Conservation (phyloP, 768 basidiomycete genomes). For the Ephemerocybe angulata region DNA sequence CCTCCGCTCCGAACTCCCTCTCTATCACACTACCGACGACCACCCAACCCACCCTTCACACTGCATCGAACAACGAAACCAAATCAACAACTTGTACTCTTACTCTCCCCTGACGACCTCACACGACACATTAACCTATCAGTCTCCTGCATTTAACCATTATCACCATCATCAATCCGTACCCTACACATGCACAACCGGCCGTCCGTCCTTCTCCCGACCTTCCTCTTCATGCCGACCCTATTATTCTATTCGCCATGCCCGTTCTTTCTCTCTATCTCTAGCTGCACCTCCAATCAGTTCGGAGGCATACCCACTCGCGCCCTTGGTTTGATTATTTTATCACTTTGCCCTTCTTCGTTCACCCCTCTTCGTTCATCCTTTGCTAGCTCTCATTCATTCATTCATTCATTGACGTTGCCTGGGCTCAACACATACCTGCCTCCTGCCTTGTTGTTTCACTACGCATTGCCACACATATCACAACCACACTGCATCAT, state of each 20-base stretch:
- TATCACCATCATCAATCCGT: too few relatives aligned
- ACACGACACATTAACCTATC: background rate
- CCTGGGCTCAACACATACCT: background rate
- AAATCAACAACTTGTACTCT: background rate
- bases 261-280: background rate
- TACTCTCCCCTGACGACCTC: background rate
- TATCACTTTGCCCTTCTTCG: too few relatives aligned
- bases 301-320: background rate
- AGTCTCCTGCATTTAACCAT: background rate
- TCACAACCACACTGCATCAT: background rate
- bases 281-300: background rate
- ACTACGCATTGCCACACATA: too few relatives aligned
- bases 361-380: too few relatives aligned
- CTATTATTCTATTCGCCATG: background rate
- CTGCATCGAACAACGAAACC: background rate
- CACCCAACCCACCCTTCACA: background rate
- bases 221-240: background rate
- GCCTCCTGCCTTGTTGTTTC: background rate
- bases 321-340: background rate
- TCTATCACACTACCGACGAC: slow-evolving; percentile 5
- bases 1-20: background rate
- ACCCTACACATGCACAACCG: too few relatives aligned
- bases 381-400: too few relatives aligned
- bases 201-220: background rate
- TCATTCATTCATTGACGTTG: background rate